Base-by-base conservation (phyloP, 108 stramenopile genomes). In the Nitzschia putrida region DNA sequence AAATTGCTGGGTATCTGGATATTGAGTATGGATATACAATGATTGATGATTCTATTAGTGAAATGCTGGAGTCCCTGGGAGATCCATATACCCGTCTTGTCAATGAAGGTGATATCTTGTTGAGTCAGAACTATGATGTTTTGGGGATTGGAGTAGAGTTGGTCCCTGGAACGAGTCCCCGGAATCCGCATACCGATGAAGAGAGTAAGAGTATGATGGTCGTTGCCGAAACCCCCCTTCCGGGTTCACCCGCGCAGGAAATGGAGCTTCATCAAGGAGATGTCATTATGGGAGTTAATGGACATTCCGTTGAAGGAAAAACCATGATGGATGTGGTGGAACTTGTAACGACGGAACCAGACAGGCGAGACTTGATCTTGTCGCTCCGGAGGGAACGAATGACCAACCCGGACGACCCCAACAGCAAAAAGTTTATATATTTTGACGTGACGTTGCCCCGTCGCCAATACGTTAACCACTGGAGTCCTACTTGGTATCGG, bases 301-400 rank as follows among this genome's bases (percentile, higher is more conserved):
- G 90, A 1, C 66, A 83, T 37, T 74, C 79, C 0, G 93, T 89
- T 13, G 56, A 76, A 16, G 91, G 92, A 2, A 76, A 83, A 16
- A 93, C 82, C 14, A 91, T 89, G 3, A 91, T 95, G 71, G 92
- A 95, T 57, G 87, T 93, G 39, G 88, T 93, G 61, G 92, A 95
- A 61, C 90, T 92, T 70, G 88, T 93, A 14, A 3, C 29, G 29
- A 71, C 81, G 57, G 74, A 88, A 53, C 87, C 91, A 29, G 83
- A 88, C 71, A 1, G 4, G 29, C 29, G 4, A 34, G 29, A 34
- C 29, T 34, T 34, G 29, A 4, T 34, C 3, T 34, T 34, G 29
- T 34, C 29, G 4, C 29, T 34, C 1, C 29, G 29, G 4, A 34
- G 29, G 29, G 29, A 34, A 34, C 29, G 29, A 51, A 57, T 13